These are phyloP conservation scores for Stipa capillata DNA, from an alignment of 176 grass and related monocot genomes.

Conservation along the genomic window DNA sequence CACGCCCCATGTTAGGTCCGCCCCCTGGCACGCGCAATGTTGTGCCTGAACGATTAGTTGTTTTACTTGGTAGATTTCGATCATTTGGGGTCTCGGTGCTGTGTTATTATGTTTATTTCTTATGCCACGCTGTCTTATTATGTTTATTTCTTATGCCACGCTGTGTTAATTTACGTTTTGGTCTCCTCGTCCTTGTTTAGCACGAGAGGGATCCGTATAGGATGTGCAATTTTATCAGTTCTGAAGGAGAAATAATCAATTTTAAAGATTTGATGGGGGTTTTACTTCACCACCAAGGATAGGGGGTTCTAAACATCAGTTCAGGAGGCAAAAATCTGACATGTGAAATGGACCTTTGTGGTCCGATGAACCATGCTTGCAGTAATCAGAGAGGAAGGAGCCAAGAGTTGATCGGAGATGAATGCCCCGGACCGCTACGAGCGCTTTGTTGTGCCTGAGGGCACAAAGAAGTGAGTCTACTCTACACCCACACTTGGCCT, in stretches of 20 bases:
- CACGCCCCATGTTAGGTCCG: background rate
- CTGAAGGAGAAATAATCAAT: background rate
- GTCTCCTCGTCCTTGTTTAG: background rate
- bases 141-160: background rate
- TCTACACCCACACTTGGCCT: background rate
- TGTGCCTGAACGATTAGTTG: background rate
- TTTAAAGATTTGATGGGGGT: background rate
- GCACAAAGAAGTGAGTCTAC: conserved; percentile 38
- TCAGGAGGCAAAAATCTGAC: background rate
- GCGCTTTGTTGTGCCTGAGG: conserved; percentile 34
- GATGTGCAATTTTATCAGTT: background rate
- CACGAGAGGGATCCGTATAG: background rate
- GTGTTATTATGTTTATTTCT: background rate
- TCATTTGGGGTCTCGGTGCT: background rate
- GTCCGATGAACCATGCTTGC: background rate
- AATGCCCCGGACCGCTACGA: conserved; percentile 41
- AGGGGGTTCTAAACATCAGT: background rate
- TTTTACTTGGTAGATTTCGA: background rate
- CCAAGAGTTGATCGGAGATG: conserved; percentile 9
- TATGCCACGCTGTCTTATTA: background rate
- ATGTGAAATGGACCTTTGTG: background rate
- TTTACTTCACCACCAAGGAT: background rate
- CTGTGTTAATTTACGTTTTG: background rate
- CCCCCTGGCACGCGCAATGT: background rate
- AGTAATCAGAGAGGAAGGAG: background rate